These are phyloP conservation scores for Tolypocladium pustulatum DNA, from an alignment of 2,329 filamentous ascomycete genomes.

Conservation along the genomic window DNA sequence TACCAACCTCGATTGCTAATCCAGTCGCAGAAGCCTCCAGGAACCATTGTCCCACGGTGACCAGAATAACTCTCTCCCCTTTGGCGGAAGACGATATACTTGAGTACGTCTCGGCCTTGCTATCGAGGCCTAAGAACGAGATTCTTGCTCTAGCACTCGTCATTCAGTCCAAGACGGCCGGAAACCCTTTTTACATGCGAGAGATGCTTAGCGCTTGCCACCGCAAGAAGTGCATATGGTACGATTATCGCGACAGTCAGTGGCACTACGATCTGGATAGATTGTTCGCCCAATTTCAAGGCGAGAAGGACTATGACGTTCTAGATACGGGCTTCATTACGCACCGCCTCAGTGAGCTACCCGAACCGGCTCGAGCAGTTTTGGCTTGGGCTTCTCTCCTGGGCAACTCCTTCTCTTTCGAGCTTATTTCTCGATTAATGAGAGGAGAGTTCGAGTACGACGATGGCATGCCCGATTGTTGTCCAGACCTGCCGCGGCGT, in stretches of 20 bases:
- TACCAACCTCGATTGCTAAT: conserved; percentile 10
- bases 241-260: conserved; percentile 70
- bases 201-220: conserved; percentile 86
- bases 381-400: conserved; percentile 80
- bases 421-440: conserved; percentile 66
- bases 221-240: conserved; percentile 80
- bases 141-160: conserved; percentile 71
- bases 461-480: conserved; percentile 28
- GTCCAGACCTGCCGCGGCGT: conserved; percentile 10
- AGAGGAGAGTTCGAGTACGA: conserved; percentile 61
- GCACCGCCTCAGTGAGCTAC: conserved; percentile 65
- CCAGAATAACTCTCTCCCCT: conserved; percentile 60
- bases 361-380: conserved; percentile 62
- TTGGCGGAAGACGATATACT: conserved; percentile 72
- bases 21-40: conserved; percentile 27
- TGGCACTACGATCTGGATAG: conserved; percentile 83
- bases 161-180: conserved; percentile 77
- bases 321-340: conserved; percentile 77
- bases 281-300: conserved; percentile 76
- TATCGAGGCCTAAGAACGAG: conserved; percentile 63
- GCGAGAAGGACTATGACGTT: conserved; percentile 66
- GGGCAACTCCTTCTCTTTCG: conserved; percentile 76
- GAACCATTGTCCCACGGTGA: conserved; percentile 45
- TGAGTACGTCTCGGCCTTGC: conserved; percentile 70
- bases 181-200: conserved; percentile 84